phyloP scores from a whole-genome alignment of 2,329 filamentous ascomycete genomes.

The Magnaporthales sp. region DNA sequence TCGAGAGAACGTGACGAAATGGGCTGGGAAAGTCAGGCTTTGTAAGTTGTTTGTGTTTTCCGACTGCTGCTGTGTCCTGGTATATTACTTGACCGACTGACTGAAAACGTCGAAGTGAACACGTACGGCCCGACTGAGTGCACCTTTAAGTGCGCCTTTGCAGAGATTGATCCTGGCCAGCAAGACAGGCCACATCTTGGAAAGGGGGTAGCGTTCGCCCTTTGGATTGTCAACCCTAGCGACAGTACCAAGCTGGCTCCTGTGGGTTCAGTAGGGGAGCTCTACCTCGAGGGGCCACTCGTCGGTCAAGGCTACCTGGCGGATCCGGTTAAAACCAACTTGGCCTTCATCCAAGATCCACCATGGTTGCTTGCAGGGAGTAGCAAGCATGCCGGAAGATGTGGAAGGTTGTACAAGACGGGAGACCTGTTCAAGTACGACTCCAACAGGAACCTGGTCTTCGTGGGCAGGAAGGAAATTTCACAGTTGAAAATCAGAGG shows the following conservation, averaged over 20 bases:
- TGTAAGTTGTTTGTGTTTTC: neutral
- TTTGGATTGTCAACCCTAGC: neutral
- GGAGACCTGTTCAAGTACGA: conserved; percentile 4
- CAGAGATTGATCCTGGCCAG: neutral
- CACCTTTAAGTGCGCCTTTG: conserved; percentile 1
- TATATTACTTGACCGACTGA: neutral
- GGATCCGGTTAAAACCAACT: neutral
- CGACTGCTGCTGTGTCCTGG: neutral
- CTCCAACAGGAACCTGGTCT: conserved; percentile 8
- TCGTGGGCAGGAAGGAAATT: conserved; percentile 9
- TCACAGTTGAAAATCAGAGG: conserved; percentile 10
- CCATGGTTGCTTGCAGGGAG: neutral
- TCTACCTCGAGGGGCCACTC: neutral
- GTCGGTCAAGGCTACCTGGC: neutral
- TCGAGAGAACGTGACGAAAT: neutral
- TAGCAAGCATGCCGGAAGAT: neutral
- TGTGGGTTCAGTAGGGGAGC: neutral
- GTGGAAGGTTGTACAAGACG: conserved; percentile 6
- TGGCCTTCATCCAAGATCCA: neutral
- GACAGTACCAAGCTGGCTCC: neutral
- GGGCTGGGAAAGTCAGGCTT: neutral
- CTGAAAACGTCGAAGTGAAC: neutral
- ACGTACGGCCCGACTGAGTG: conserved; percentile 2
- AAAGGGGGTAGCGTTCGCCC: neutral
- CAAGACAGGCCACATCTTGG: neutral